Base-by-base conservation (phyloP, 352 stramenopile species). In the Phytophthora macrochlamydospora region DNA sequence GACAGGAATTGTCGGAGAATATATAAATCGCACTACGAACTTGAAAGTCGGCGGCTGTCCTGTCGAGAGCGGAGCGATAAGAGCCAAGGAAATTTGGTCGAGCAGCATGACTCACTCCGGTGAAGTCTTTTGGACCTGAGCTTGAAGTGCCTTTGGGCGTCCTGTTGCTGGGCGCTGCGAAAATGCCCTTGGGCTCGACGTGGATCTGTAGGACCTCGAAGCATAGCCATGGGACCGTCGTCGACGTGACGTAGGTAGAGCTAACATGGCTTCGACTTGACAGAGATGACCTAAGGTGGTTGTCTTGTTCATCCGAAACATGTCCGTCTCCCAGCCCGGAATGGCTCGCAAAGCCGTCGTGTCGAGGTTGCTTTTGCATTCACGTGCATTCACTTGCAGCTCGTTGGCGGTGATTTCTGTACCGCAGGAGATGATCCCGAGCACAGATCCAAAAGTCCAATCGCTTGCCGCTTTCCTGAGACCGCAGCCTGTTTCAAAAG, bases 391-490 rank as follows among this genome's bases (percentile, higher is more conserved):
- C 28, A 61, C 18, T 60, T 32, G 32, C 46, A 64, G 63, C 62
- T 24, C 1, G 56, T 65, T 55, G 40, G 38, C 49, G 33, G 62
- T 69, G 56, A 56, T 31, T 46, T 45, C 56, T 29, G 35, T 28
- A 58, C 35, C 52, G 52, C 43, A 37, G 52, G 14, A 42, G 31
- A 50, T 51, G 56, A 43, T 28, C 51, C 18, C 18, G 18, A 32
- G 24, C 52, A 72, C 62, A 57, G 58, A 62, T 35, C 33, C 56
- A 59, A 12, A 18, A n/a, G 14, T 13, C 59, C 61, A 68, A 51
- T 62, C 31, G 54, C 30, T 51, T 31, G 13, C 52, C 3, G 28
- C 58, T 59, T 57, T 56, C 35, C 49, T 46, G 42, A 45, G 28
- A 7, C 32, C 43, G 6, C 35, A 6, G 35, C 35, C 35, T 40